Evolutionary conservation across 108 stramenopile genomes (phyloP).

Genomic region (Pinguiococcus pyrenoidosus): DNA sequence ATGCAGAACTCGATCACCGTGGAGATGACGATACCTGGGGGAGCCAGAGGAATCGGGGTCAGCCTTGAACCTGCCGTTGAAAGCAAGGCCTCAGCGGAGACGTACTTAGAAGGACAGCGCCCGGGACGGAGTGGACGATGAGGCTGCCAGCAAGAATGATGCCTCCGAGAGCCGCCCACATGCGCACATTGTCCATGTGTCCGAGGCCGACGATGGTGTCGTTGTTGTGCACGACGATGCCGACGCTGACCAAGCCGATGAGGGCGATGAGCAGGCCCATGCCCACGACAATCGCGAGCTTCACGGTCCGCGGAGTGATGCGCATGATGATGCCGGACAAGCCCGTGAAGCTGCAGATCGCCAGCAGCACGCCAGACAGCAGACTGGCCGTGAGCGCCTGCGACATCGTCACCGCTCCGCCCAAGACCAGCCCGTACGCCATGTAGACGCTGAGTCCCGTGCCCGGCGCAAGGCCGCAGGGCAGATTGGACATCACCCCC

Average conservation of each 20-base stretch:
- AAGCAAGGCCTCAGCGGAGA: conserved; percentile 4
- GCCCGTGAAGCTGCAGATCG: conserved; percentile 18
- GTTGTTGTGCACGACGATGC: conserved; percentile 33
- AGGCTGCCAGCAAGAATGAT: conserved; percentile 33
- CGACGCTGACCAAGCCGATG: conserved; percentile 42
- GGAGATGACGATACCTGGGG: conserved; percentile 34
- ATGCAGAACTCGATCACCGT: conserved; percentile 32
- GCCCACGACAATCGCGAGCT: conserved; percentile 47
- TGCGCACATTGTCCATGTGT: conserved; percentile 11
- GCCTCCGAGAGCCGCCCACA: conserved; percentile 30
- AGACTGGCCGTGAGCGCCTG: conserved; percentile 31
- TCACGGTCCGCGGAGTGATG: conserved; percentile 18
- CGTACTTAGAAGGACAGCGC: conserved; percentile 43
- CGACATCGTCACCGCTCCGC: conserved; percentile 11
- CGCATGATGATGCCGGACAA: conserved; percentile 6
- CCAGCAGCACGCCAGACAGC: conserved; percentile 22
- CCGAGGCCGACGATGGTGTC: conserved; percentile 42
- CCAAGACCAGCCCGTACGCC: conserved; percentile 38
- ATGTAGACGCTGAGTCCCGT: conserved; percentile 43
- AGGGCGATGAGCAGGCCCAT: conserved; percentile 48
- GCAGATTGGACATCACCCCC: conserved; percentile 44
- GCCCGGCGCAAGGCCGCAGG: conserved; percentile 49
- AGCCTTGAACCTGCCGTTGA: not conserved
- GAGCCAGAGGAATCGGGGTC: not conserved
- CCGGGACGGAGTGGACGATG: conserved; percentile 33